These are phyloP conservation scores for Hypholoma sublateritium DNA, from an alignment of 768 basidiomycete species.

Conservation along the genomic window DNA sequence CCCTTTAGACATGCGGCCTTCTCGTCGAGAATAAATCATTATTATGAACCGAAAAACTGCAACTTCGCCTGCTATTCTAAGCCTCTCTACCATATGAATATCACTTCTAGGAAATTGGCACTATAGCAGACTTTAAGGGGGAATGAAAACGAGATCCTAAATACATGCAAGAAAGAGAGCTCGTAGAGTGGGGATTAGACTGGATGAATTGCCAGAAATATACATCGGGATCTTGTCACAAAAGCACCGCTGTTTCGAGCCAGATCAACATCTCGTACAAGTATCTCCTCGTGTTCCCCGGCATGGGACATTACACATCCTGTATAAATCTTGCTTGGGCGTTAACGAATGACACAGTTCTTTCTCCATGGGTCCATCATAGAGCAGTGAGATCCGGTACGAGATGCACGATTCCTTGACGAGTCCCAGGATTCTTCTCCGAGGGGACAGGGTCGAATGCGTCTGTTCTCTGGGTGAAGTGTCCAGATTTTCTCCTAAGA, in stretches of 20 bases:
- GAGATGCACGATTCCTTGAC: background rate
- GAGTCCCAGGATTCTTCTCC: slow-evolving; percentile 14
- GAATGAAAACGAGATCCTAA: background rate
- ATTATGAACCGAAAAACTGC: too few species aligned
- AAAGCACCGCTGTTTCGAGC: background rate
- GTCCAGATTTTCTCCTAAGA: slow-evolving; percentile 13
- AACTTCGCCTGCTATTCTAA: too few species aligned
- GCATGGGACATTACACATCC: background rate
- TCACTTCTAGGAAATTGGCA: too few species aligned
- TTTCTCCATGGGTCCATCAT: slow-evolving; percentile 2
- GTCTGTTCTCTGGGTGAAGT: slow-evolving; percentile 6
- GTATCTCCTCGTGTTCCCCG: background rate
- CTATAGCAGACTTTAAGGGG: too few species aligned
- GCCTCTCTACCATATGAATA: too few species aligned
- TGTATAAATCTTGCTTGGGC: background rate
- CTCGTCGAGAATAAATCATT: slow-evolving; percentile 16
- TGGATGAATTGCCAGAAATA: background rate
- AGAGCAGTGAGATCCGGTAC: slow-evolving; percentile 7
- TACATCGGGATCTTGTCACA: slow-evolving; percentile 1
- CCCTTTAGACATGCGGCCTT: slow-evolving; percentile 18
- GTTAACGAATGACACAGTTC: background rate
- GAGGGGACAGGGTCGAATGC: slow-evolving; percentile 16
- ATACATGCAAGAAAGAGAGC: background rate
- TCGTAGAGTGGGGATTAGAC: background rate
- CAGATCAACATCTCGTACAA: background rate